Percentiles rank a stretch among this genome's conserved stretches.
Evolutionary conservation across 1,284 basidiomycete species (phyloP).

Genomic region (Microbotryomycetes sp.): DNA sequence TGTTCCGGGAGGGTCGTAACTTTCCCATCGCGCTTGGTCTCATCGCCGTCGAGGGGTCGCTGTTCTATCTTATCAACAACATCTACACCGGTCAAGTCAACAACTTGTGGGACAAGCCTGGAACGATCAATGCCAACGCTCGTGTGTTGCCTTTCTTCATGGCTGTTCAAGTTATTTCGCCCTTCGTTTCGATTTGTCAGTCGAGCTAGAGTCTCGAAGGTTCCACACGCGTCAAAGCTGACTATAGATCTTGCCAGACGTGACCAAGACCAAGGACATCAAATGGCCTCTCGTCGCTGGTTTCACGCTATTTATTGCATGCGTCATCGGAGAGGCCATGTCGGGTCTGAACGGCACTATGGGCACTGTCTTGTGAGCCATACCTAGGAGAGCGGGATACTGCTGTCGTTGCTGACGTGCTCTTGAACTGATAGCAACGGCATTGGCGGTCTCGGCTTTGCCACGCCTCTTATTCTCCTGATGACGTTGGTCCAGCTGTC

Average conservation of each 20-base stretch:
- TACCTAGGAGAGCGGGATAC: too few relatives aligned
- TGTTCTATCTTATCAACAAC: constrained; percentile 20
- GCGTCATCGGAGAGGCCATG: constrained; percentile 1
- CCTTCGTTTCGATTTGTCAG: constrained; percentile 7
- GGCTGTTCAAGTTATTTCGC: constrained; percentile 9
- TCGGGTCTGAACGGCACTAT: constrained; percentile 2
- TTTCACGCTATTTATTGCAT: constrained; percentile 6
- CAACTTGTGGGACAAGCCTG: constrained; percentile 5
- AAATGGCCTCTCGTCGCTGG: constrained; percentile 15
- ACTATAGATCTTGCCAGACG: too few relatives aligned
- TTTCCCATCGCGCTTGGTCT: constrained; percentile 13
- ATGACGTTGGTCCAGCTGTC: constrained; percentile 18
- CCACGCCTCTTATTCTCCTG: constrained; percentile 19
- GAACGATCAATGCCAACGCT: constrained; percentile 10
- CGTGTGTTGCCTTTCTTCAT: constrained; percentile 18
- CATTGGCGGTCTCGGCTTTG: constrained; percentile 18
- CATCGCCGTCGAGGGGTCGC: constrained; percentile 14
- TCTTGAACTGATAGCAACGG: constrained; percentile 1
- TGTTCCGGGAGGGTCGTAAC: constrained; percentile 11
- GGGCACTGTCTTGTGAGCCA: constrained; percentile 2
- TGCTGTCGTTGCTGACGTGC: too few relatives aligned
- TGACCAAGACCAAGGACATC: constrained; percentile 12
- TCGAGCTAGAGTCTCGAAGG: too few relatives aligned
- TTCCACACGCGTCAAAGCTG: too few relatives aligned
- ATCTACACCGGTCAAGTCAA: constrained; percentile 5